A percentile compares a stretch with the other conserved stretches of the same genome.
phyloP scores from a whole-genome alignment of 2,329 filamentous ascomycete species.

The Aspergillus niger region DNA sequence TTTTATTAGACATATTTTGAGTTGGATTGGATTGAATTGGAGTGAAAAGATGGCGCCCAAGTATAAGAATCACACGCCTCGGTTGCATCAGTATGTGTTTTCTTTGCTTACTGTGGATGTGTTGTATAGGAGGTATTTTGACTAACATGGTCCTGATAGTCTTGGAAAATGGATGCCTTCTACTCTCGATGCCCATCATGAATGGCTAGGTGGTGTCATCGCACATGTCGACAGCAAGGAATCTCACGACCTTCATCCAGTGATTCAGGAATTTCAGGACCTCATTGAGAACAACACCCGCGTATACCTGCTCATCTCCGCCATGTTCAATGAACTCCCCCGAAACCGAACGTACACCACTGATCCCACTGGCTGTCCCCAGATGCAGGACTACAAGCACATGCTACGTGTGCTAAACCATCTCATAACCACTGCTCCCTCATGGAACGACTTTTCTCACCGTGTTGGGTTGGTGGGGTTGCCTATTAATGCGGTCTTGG shows the following conservation, averaged over 20 bases:
- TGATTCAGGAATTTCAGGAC: constrained; percentile 64
- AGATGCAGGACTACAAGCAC: constrained; percentile 67
- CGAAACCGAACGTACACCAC: constrained; percentile 59
- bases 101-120: background rate
- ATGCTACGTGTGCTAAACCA: constrained; percentile 69
- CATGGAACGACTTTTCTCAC: constrained; percentile 34
- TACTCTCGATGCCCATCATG: constrained; percentile 62
- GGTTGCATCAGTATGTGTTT: background rate
- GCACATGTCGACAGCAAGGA: constrained; percentile 55
- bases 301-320: constrained; percentile 66
- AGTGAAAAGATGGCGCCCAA: background rate
- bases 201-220: constrained; percentile 63
- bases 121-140: too few species aligned
- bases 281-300: constrained; percentile 66
- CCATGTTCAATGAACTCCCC: constrained; percentile 71
- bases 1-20: too few species aligned
- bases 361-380: constrained; percentile 63
- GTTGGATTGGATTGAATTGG: background rate
- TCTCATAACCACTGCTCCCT: constrained; percentile 33
- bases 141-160: constrained; percentile 32
- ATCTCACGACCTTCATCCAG: constrained; percentile 57
- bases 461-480: constrained; percentile 53
- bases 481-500: constrained; percentile 60
- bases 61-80: background rate
- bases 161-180: constrained; percentile 64